Conservation (phyloP, 1,139 yeast species). For the Saccharomyces hybrid region DNA sequence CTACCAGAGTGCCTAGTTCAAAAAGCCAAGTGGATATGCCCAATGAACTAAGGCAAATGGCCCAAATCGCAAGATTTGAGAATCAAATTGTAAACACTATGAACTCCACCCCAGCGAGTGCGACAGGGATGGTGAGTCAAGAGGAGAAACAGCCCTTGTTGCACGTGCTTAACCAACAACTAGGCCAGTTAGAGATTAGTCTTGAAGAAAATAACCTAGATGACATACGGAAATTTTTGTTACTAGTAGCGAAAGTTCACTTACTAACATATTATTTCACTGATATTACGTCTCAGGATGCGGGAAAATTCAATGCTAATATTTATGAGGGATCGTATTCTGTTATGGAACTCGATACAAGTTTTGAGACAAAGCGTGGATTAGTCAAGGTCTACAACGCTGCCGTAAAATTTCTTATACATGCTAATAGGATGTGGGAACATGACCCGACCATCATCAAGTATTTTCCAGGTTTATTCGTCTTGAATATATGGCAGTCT, state of each 20-base stretch:
- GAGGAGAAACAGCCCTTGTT: slow-evolving; percentile 71
- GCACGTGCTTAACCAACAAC: slow-evolving; percentile 58
- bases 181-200: slow-evolving; percentile 65
- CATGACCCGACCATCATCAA: slow-evolving; percentile 57
- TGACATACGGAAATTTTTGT: slow-evolving; percentile 58
- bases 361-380: slow-evolving; percentile 59
- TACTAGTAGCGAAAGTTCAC: slow-evolving; percentile 70
- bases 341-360: slow-evolving; percentile 13
- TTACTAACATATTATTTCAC: slow-evolving; percentile 72
- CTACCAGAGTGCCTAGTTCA: slow-evolving; percentile 21
- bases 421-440: slow-evolving; percentile 54
- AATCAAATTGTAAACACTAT: slow-evolving; percentile 75
- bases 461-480: slow-evolving; percentile 77
- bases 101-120: slow-evolving; percentile 63
- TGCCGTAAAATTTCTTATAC: slow-evolving; percentile 61
- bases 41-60: slow-evolving; percentile 57
- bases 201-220: slow-evolving; percentile 41
- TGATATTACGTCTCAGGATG: slow-evolving; percentile 39
- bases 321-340: slow-evolving; percentile 8
- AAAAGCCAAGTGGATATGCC: slow-evolving; percentile 43
- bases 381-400: slow-evolving; percentile 72
- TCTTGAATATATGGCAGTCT: slow-evolving; percentile 83
- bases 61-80: slow-evolving; percentile 76
- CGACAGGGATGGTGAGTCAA: slow-evolving; percentile 47
- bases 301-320: slow-evolving; percentile 14